Evolutionary conservation across 805 yeast species (phyloP).

Genomic region (Tetrapisispora fleetii): DNA sequence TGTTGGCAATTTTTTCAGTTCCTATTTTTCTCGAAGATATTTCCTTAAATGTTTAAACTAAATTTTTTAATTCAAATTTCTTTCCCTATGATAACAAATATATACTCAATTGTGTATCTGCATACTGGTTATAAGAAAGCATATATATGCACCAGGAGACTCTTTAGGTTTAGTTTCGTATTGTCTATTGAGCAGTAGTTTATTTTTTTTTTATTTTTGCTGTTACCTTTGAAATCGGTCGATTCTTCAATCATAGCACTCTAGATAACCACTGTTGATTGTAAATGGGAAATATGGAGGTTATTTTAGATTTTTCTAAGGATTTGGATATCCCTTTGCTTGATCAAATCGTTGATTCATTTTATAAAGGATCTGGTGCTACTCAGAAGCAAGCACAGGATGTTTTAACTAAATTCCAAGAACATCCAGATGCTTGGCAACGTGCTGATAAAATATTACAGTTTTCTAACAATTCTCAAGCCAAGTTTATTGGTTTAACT

Average conservation of each 20-base stretch:
- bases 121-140: no score
- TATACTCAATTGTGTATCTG: no score
- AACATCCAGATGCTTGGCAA: slow-evolving; percentile 93
- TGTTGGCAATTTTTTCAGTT: background rate
- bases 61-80: background rate
- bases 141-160: no score
- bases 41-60: background rate
- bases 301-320: slow-evolving; percentile 73
- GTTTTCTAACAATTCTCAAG: slow-evolving; percentile 65
- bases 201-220: no score
- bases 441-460: slow-evolving; percentile 84
- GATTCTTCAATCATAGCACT: no score
- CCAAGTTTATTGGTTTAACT: slow-evolving; percentile 86
- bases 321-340: slow-evolving; percentile 72
- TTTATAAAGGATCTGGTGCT: slow-evolving; percentile 68
- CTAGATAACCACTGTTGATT: background rate
- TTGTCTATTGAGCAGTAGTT: no score
- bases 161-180: no score
- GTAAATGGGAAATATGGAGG: slow-evolving; percentile 50
- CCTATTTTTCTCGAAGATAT: background rate
- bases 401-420: slow-evolving; percentile 73
- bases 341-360: slow-evolving; percentile 77
- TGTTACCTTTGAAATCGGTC: no score
- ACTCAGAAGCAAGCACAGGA: slow-evolving; percentile 62
- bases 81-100: background rate